phyloP scores from a whole-genome alignment of 768 basidiomycete genomes.

The Tylopilus balloui region DNA sequence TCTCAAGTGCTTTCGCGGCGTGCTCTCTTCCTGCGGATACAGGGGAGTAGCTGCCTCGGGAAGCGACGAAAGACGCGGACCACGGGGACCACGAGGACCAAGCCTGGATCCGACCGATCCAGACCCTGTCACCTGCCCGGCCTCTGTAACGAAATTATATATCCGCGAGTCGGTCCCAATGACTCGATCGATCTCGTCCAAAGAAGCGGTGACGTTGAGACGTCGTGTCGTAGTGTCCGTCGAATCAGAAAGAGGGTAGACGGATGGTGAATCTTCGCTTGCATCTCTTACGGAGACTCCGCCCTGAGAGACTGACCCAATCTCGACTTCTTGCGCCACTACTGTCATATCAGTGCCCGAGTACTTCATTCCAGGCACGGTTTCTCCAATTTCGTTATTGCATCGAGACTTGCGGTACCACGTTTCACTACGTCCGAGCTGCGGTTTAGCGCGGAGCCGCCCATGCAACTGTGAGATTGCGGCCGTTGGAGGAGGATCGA shows the following conservation, averaged over 20 bases:
- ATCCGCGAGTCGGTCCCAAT: conserved; percentile 22
- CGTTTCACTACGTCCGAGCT: conserved; percentile 22
- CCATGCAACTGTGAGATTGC: conserved; percentile 21
- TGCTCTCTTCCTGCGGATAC: conserved; percentile 20
- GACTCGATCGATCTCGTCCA: conserved; percentile 29
- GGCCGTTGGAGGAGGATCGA: conserved; percentile 68
- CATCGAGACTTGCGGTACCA: conserved; percentile 30
- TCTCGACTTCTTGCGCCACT: conserved; percentile 20
- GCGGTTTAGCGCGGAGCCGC: conserved; percentile 22
- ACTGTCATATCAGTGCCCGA: conserved; percentile 26
- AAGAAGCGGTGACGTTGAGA: conserved; percentile 11
- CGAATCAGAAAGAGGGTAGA: conserved; percentile 28
- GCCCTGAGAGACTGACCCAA: conserved; percentile 9
- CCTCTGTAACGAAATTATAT: conserved; percentile 24
- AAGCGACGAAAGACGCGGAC: conserved; percentile 15
- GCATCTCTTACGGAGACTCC: conserved; percentile 1
- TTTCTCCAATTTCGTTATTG: conserved; percentile 18
- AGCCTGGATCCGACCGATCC: conserved; percentile 16
- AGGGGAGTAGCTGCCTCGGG: conserved; percentile 9
- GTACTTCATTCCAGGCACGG: conserved; percentile 34
- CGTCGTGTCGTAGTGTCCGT: conserved; percentile 19
- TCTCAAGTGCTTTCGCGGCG: conserved; percentile 19
- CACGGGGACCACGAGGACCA: conserved; percentile 21
- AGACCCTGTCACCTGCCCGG: conserved; percentile 11
- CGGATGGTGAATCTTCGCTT: conserved; percentile 21